phyloP scores from a whole-genome alignment of 495 filamentous ascomycete genomes.

The Aspergillus baeticus region DNA sequence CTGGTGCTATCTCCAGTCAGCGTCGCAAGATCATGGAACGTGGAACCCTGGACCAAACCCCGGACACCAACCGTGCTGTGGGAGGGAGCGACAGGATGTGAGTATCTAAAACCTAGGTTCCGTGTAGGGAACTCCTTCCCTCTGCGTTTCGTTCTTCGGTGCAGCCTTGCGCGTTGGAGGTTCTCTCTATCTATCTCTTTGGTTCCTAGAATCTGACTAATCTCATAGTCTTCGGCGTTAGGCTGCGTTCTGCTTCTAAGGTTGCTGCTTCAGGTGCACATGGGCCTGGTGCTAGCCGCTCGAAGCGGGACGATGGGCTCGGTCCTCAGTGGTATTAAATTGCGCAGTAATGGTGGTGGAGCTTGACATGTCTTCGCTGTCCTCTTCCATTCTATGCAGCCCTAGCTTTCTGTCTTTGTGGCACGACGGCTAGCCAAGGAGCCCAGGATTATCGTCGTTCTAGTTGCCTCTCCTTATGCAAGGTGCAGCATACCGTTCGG shows the following conservation, averaged over 20 bases:
- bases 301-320: slow-evolving; percentile 69
- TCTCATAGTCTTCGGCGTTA: slow-evolving; percentile 86
- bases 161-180: slow-evolving; percentile 76
- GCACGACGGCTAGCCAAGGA: slow-evolving; percentile 31
- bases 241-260: slow-evolving; percentile 92
- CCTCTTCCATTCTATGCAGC: slow-evolving; percentile 17
- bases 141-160: slow-evolving; percentile 82
- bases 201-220: slow-evolving; percentile 77
- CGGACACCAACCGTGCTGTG: slow-evolving; percentile 83
- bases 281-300: slow-evolving; percentile 68
- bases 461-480: slow-evolving; percentile 27
- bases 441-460: slow-evolving; percentile 34
- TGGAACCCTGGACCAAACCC: slow-evolving; percentile 70
- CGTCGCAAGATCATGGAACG: slow-evolving; percentile 83
- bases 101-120: slow-evolving; percentile 82
- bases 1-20: slow-evolving; percentile 69
- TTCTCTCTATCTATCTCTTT: slow-evolving; percentile 29
- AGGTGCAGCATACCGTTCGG: slow-evolving; percentile 40
- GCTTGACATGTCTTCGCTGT: slow-evolving; percentile 20
- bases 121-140: slow-evolving; percentile 83
- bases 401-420: slow-evolving; percentile 32
- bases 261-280: slow-evolving; percentile 67
- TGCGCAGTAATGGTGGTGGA: slow-evolving; percentile 33
- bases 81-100: slow-evolving; percentile 98
- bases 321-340: slow-evolving; percentile 64